These are phyloP conservation scores for Mycena floridula DNA, from an alignment of 768 basidiomycete genomes.

Conservation along the genomic window DNA sequence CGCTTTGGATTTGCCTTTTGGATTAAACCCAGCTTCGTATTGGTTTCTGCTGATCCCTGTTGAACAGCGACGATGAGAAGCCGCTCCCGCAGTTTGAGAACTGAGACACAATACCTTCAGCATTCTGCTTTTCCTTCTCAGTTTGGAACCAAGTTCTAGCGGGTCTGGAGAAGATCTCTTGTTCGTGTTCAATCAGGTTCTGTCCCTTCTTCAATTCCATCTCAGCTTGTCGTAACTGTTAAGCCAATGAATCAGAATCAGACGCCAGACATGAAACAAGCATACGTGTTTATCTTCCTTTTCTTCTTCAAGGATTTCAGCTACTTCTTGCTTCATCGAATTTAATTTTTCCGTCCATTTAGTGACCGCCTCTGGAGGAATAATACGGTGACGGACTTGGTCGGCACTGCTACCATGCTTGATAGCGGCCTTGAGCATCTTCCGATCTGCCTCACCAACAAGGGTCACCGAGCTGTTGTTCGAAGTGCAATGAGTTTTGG, in stretches of 20 bases:
- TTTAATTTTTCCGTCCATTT: conserved; percentile 69
- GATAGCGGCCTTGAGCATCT: conserved; percentile 93
- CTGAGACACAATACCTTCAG: conserved; percentile 53
- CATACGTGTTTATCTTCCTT: conserved; percentile 88
- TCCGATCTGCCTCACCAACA: conserved; percentile 93
- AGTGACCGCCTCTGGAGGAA: conserved; percentile 68
- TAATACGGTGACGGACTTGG: conserved; percentile 81
- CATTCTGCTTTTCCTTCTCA: conserved; percentile 70
- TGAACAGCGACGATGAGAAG: background rate
- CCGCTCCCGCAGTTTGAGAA: background rate
- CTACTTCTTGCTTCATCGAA: conserved; percentile 68
- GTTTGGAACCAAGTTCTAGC: conserved; percentile 99
- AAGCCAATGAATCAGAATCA: background rate
- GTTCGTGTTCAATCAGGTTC: conserved; percentile 91
- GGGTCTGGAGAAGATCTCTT: conserved; percentile 88
- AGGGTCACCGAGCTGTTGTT: conserved; percentile 78
- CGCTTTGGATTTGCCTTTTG: conserved; percentile 30
- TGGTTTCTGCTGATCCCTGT: conserved; percentile 72
- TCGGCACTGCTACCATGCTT: conserved; percentile 78
- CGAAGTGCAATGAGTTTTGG: background rate
- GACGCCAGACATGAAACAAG: conserved; percentile 9
- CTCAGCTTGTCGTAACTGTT: conserved; percentile 80
- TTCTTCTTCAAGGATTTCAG: conserved; percentile 81
- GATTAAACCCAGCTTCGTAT: conserved; percentile 53
- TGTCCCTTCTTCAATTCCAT: conserved; percentile 95